Conservation (phyloP, 139 green algal genomes). For the Chlorella sp. region DNA sequence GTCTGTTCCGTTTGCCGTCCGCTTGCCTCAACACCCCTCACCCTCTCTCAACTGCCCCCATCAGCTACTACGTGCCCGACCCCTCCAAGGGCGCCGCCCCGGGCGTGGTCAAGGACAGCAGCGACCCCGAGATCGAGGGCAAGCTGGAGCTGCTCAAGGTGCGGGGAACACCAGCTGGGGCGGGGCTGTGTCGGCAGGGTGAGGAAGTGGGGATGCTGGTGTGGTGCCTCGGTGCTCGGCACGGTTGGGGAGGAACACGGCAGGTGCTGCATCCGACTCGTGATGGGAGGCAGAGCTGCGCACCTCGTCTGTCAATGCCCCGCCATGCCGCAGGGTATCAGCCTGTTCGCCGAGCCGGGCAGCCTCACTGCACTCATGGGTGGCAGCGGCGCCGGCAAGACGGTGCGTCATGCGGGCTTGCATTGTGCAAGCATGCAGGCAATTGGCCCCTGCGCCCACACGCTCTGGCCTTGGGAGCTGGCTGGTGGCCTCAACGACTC, state of each 20-base stretch:
- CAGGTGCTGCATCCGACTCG: no score
- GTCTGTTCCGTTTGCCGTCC: background rate
- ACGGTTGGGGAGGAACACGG: no score
- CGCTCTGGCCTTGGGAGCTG: no score
- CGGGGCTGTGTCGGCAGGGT: background rate
- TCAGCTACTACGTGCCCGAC: constrained; percentile 70
- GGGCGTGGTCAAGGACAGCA: constrained; percentile 38
- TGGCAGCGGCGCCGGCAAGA: constrained; percentile 38
- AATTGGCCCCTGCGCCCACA: no score
- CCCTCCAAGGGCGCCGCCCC: constrained; percentile 47
- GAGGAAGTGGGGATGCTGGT: background rate
- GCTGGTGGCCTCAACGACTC: no score
- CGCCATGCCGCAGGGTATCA: constrained; percentile 56
- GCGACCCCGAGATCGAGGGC: constrained; percentile 49
- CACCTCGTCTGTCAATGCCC: no score
- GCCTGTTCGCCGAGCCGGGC: constrained; percentile 54
- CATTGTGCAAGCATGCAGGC: no score
- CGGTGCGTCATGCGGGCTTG: no score
- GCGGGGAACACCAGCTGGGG: no score
- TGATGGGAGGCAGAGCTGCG: no score
- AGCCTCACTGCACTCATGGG: constrained; percentile 77
- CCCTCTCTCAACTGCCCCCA: background rate
- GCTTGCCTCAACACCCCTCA: background rate
- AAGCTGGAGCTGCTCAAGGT: constrained; percentile 62
- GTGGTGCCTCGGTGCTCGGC: background rate